Percentiles rank a stretch among this genome's conserved stretches.
These are phyloP conservation scores for Lepiota subincarnata DNA, from an alignment of 768 basidiomycete genomes.

Conservation along the genomic window DNA sequence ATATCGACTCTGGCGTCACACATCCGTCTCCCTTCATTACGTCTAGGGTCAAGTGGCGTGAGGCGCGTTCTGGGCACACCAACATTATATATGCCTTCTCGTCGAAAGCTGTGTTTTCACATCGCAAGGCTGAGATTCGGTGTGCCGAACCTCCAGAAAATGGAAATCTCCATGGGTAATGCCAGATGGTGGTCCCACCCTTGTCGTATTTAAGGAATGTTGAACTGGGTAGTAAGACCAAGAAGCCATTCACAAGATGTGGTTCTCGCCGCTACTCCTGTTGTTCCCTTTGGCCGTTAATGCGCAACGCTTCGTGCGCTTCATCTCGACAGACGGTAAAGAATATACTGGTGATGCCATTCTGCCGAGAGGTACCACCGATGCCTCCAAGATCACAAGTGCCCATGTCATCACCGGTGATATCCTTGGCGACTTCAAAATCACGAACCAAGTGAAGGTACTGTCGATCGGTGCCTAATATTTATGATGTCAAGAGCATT, in stretches of 20 bases:
- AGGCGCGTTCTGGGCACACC: neutral
- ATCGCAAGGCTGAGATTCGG: neutral
- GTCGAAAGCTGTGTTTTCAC: neutral
- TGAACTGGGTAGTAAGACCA: neutral
- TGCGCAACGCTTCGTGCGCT: slow-evolving; percentile 35
- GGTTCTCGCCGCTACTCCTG: slow-evolving; percentile 10
- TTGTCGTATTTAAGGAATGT: neutral
- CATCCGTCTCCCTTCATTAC: neutral
- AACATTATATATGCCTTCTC: neutral
- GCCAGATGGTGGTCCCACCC: neutral
- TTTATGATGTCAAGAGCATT: neutral
- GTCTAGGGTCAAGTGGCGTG: neutral
- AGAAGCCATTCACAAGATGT: slow-evolving; percentile 3
- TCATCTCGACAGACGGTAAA: slow-evolving; percentile 32
- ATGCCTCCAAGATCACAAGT: slow-evolving; percentile 29
- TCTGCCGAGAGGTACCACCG: slow-evolving; percentile 23
- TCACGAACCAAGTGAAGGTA: slow-evolving; percentile 34
- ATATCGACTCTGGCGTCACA: neutral
- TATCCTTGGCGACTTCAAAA: slow-evolving; percentile 30
- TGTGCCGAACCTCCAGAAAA: neutral
- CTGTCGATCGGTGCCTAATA: neutral
- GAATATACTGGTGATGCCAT: slow-evolving; percentile 37
- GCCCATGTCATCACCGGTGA: slow-evolving; percentile 32
- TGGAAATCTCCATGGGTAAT: neutral
- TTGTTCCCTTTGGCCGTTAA: slow-evolving; percentile 18